Conservation (phyloP, 2,329 filamentous ascomycete genomes). For the Phyllosticta ampelicida region DNA sequence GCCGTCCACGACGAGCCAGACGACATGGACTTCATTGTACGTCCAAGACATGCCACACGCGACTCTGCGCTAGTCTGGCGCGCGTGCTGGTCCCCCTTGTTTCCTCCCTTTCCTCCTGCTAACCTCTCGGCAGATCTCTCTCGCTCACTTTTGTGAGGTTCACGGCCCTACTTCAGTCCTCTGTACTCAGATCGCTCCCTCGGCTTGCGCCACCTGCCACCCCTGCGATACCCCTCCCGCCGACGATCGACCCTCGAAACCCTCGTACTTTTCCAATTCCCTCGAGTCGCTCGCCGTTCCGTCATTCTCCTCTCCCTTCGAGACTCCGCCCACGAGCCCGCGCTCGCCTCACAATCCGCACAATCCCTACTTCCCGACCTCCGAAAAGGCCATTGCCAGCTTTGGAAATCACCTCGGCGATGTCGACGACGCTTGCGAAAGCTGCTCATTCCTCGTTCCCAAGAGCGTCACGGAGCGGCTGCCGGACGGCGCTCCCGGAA, state of each 20-base stretch:
- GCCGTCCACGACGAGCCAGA: background rate
- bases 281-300: slow-evolving; percentile 16
- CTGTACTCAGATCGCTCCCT: slow-evolving; percentile 47
- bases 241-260: slow-evolving; percentile 25
- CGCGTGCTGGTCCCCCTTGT: slow-evolving; percentile 4
- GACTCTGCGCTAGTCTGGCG: slow-evolving; percentile 10
- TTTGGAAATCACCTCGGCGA: slow-evolving; percentile 25
- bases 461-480: slow-evolving; percentile 44
- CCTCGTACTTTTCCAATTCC: slow-evolving; percentile 23
- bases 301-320: slow-evolving; percentile 27
- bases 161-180: slow-evolving; percentile 53
- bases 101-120: slow-evolving; percentile 12
- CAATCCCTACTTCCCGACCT: slow-evolving; percentile 42
- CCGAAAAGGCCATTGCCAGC: slow-evolving; percentile 16
- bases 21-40: slow-evolving; percentile 32
- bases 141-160: slow-evolving; percentile 53
- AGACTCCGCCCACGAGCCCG: slow-evolving; percentile 32
- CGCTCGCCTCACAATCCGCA: slow-evolving; percentile 23
- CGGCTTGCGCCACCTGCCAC: slow-evolving; percentile 44
- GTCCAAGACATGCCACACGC: slow-evolving; percentile 12
- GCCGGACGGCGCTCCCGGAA: slow-evolving; percentile 43
- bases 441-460: slow-evolving; percentile 46
- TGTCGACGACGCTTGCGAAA: slow-evolving; percentile 45
- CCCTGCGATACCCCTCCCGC: slow-evolving; percentile 33
- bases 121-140: slow-evolving; percentile 40